Evolutionary conservation across 768 basidiomycete genomes (phyloP).

Genomic region (Collybia sp.): DNA sequence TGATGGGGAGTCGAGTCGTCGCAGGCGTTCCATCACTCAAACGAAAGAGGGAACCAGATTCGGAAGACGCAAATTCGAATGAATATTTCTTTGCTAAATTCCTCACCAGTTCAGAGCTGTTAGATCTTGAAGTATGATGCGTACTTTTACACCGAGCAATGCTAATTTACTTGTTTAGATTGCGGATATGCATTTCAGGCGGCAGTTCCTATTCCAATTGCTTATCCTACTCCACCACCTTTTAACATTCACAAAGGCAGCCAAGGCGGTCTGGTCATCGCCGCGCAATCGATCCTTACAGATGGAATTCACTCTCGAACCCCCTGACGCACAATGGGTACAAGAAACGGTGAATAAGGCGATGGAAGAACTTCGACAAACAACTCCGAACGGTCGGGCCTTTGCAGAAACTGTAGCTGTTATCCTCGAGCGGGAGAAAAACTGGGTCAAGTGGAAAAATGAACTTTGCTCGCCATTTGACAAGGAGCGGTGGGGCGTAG

Average conservation of each 20-base stretch:
- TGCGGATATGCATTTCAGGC: conserved; percentile 88
- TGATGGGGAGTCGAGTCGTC: conserved; percentile 72
- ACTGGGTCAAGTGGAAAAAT: conserved; percentile 91
- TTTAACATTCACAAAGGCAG: conserved; percentile 64
- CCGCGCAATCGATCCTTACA: conserved; percentile 75
- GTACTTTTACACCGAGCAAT: conserved; percentile 2
- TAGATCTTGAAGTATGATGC: conserved; percentile 75
- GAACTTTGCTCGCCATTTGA: conserved; percentile 78
- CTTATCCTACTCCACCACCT: conserved; percentile 76
- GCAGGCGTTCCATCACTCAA: conserved; percentile 41
- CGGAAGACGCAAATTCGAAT: conserved; percentile 47
- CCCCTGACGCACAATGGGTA: conserved; percentile 69
- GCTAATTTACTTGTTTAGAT: conserved; percentile 42
- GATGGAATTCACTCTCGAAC: conserved; percentile 76
- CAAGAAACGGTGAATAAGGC: conserved; percentile 61
- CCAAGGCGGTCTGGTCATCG: conserved; percentile 56
- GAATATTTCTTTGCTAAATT: conserved; percentile 96
- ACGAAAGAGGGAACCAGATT: conserved; percentile 60
- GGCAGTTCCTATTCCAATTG: conserved; percentile 85
- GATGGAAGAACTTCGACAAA: conserved; percentile 61
- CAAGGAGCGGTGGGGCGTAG: conserved; percentile 56
- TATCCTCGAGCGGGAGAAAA: conserved; percentile 79
- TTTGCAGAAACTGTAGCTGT: conserved; percentile 71
- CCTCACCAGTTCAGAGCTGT: conserved; percentile 79
- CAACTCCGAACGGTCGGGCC: conserved; percentile 70